A percentile compares a stretch with the other conserved stretches of the same genome.
phyloP scores from a whole-genome alignment of 1,139 yeast genomes.

The Arxiozyma heterogenica region DNA sequence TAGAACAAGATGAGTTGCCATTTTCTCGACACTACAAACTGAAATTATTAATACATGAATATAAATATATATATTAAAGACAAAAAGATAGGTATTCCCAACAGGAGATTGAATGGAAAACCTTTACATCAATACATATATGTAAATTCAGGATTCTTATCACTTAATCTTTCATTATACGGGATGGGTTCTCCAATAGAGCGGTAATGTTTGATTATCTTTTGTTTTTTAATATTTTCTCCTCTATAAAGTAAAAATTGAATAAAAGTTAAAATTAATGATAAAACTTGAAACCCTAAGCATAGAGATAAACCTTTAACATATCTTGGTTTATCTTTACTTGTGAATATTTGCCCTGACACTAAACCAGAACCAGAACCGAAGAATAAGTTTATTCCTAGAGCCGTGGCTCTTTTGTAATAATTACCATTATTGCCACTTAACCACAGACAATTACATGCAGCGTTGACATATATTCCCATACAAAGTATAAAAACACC shows the following conservation, averaged over 20 bases:
- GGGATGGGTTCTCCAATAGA: conserved; percentile 38
- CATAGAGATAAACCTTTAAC: conserved; percentile 39
- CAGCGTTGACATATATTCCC: conserved; percentile 37
- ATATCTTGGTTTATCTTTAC: conserved; percentile 30
- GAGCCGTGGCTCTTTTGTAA: conserved; percentile 39
- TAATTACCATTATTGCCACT: conserved; percentile 39
- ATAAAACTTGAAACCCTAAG: conserved; percentile 43
- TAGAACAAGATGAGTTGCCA: background rate
- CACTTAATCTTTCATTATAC: conserved; percentile 47
- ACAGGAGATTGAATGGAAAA: background rate
- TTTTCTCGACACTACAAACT: background rate
- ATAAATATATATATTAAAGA: too few species aligned
- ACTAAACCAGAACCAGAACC: conserved; percentile 41
- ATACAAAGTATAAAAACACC: conserved; percentile 39
- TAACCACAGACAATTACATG: conserved; percentile 40
- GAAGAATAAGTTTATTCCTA: conserved; percentile 38
- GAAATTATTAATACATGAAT: background rate
- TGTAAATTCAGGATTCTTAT: conserved; percentile 52
- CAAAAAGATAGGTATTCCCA: background rate
- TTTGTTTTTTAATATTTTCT: conserved; percentile 38
- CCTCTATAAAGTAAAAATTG: conserved; percentile 38
- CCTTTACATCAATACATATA: conserved; percentile 33
- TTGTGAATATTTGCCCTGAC: conserved; percentile 37
- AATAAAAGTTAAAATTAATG: conserved; percentile 38
- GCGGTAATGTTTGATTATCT: conserved; percentile 23